Evolutionary conservation across 2,329 filamentous ascomycete species (phyloP), one percentile per base, ranked within the genome.

Genomic region (Calonectria hongkongensis): DNA sequence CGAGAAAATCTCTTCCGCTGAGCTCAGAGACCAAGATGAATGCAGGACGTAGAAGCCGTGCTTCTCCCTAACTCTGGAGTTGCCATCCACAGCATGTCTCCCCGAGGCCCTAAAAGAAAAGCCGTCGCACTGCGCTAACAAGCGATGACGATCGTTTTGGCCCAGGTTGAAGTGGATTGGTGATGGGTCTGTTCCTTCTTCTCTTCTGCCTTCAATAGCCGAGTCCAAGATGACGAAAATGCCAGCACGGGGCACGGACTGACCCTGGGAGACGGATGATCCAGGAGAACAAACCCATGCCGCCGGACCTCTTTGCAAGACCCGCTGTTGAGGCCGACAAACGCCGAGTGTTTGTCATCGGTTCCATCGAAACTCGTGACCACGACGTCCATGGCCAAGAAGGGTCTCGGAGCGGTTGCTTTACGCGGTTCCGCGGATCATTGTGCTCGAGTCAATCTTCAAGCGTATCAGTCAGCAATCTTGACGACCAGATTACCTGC

Each of bases 401-500:
- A 43, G 30, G 16, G 68, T n/a, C 28, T 36, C 18, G 30, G 30
- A 15, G n/a, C 9, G 30, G 21, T 9, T 64, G 47, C 64, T 63
- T 48, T 63, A 67, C 69, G 64, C 65, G 36, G 62, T 64, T 63
- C 64, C 41, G 48, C 48, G 51, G 54, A 66, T 56, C 69, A 71
- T 41, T 10, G 33, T 54, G 25, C n/a, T 51, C 39, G 41, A 45
- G 25, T 63, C 54, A 66, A 47, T 64, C 69, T 27, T 54, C 39
- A 30, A 69, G 58, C 27, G 25, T 56, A 54, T 71, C 69, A 67
- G 69, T 71, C 69, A 71, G 41, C 43, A n/a, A 15, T 62, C 39
- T 47, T 41, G 54, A 50, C 64, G 43, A 45, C 54, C 33, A 64
- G 69, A 43, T 60, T 68, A 68, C 66, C 48, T 71, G 56, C 58